Conservation (phyloP, 371 early-diverging fungal genomes). For the Mortierella sp. region DNA sequence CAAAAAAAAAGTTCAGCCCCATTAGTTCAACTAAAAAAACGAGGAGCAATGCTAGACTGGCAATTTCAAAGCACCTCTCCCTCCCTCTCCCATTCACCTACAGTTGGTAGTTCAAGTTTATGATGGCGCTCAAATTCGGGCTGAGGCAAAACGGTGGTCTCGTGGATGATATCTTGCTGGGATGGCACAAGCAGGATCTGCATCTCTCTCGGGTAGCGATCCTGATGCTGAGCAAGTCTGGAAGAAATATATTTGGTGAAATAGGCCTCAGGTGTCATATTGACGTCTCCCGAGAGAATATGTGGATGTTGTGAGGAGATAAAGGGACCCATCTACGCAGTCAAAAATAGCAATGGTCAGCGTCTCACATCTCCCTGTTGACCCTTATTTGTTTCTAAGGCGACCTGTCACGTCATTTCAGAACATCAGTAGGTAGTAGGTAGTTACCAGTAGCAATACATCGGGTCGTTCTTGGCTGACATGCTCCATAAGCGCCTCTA, state of each 20-base stretch:
- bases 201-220: slow-evolving; percentile 54
- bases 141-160: slow-evolving; percentile 85
- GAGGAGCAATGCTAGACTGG: too few species aligned
- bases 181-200: slow-evolving; percentile 79
- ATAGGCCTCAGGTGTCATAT: slow-evolving; percentile 69
- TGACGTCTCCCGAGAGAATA: slow-evolving; percentile 64
- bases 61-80: too few species aligned
- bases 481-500: slow-evolving; percentile 73
- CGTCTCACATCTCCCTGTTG: not conserved
- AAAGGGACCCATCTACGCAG: slow-evolving; percentile 87
- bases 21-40: slow-evolving; percentile 25
- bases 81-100: slow-evolving; percentile 25
- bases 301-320: slow-evolving; percentile 76
- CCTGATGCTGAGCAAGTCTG: slow-evolving; percentile 59
- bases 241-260: slow-evolving; percentile 68
- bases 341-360: not conserved
- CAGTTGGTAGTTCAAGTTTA: slow-evolving; percentile 40
- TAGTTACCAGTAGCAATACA: slow-evolving; percentile 74
- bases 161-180: slow-evolving; percentile 74
- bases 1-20: slow-evolving; percentile 3
- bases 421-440: not conserved
- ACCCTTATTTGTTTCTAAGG: not conserved
- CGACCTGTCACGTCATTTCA: not conserved
- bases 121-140: slow-evolving; percentile 68
- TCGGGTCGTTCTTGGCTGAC: slow-evolving; percentile 75